These are phyloP conservation scores for Corniculantispora saksenae DNA, from an alignment of 2,329 filamentous ascomycete species.

Conservation along the genomic window DNA sequence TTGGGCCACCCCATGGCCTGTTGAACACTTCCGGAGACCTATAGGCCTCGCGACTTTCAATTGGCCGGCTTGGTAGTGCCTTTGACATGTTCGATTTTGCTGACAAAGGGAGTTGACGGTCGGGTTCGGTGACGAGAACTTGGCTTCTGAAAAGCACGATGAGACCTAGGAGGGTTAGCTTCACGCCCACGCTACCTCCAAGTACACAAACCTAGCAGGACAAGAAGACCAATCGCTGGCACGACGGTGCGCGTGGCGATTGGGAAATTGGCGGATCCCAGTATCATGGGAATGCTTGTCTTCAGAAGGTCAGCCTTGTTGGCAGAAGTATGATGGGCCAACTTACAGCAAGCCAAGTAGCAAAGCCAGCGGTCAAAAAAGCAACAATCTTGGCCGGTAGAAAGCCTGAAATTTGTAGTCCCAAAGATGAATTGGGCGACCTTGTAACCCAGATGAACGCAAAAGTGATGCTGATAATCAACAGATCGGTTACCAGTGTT, in stretches of 20 bases:
- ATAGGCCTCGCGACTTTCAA: background rate
- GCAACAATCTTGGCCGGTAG: slow-evolving; percentile 40
- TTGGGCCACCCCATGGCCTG: background rate
- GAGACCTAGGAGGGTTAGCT: slow-evolving; percentile 6
- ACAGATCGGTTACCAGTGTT: slow-evolving; percentile 46
- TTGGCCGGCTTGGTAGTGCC: slow-evolving; percentile 6
- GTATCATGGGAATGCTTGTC: slow-evolving; percentile 53
- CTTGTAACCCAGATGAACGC: slow-evolving; percentile 26
- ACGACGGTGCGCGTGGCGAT: slow-evolving; percentile 50
- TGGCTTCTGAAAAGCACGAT: slow-evolving; percentile 1
- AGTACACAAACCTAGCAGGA: slow-evolving; percentile 45
- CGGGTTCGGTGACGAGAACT: background rate
- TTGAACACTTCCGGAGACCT: background rate
- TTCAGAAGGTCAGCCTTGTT: slow-evolving; percentile 29
- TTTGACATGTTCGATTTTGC: background rate
- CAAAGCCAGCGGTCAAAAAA: slow-evolving; percentile 44
- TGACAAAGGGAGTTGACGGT: background rate
- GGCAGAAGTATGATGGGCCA: background rate
- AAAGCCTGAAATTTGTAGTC: slow-evolving; percentile 17
- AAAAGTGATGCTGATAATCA: slow-evolving; percentile 45
- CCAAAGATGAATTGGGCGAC: background rate
- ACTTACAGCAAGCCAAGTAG: slow-evolving; percentile 58
- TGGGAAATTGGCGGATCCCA: slow-evolving; percentile 46
- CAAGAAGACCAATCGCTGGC: slow-evolving; percentile 50
- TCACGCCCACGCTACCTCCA: background rate